Percentiles rank a stretch among this genome's conserved stretches.
Conservation (phyloP, 805 yeast species). For the Pichia nakasei region DNA sequence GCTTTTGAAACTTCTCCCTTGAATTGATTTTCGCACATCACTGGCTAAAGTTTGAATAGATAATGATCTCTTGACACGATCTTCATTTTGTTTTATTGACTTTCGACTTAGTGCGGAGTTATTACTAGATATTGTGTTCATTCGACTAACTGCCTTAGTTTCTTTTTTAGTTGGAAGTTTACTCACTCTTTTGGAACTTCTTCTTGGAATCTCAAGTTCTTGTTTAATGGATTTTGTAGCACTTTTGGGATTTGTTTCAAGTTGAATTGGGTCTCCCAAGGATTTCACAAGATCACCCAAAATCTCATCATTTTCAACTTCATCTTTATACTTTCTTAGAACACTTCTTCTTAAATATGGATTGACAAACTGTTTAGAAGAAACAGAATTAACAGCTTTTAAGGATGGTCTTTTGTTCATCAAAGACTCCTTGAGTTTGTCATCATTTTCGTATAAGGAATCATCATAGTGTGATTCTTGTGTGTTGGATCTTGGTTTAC, state of each 20-base stretch:
- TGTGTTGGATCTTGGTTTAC: no score
- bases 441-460: not conserved
- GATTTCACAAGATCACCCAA: not conserved
- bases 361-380: not conserved
- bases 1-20: constrained; percentile 1
- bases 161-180: not conserved
- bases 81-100: not conserved
- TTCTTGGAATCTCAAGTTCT: constrained; percentile 10
- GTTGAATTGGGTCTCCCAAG: not conserved
- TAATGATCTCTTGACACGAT: not conserved
- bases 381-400: not conserved
- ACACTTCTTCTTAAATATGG: constrained; percentile 6
- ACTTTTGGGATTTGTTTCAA: no score
- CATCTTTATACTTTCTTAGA: constrained; percentile 2
- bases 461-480: not conserved
- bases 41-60: constrained; percentile 1
- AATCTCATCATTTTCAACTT: constrained; percentile 2
- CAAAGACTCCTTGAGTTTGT: not conserved
- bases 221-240: no score
- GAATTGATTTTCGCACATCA: not conserved
- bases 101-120: not conserved
- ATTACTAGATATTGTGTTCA: not conserved
- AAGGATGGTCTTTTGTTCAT: not conserved
- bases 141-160: not conserved
- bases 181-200: constrained; percentile 10